These are phyloP conservation scores for Colletotrichum nymphaeae DNA, from an alignment of 2,329 filamentous ascomycete genomes.

Conservation along the genomic window DNA sequence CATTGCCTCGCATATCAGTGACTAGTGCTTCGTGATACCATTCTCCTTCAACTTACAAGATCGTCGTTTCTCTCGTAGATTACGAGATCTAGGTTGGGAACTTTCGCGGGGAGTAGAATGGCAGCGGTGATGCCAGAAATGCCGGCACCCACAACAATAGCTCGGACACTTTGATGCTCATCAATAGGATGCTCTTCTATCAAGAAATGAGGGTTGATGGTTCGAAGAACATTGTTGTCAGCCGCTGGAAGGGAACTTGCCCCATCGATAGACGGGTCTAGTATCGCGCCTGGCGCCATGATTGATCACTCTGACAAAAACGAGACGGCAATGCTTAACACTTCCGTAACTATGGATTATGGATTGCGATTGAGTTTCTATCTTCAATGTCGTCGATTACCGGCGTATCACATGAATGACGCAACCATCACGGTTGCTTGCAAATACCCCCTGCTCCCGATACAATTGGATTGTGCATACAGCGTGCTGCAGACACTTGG, in stretches of 20 bases:
- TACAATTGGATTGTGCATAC: neutral
- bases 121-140: constrained; percentile 73
- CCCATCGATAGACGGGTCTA: neutral
- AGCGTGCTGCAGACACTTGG: neutral
- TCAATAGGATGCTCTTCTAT: constrained; percentile 42
- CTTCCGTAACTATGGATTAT: neutral
- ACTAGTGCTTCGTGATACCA: neutral
- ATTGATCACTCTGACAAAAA: neutral
- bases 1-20: neutral
- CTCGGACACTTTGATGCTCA: constrained; percentile 58
- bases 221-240: neutral
- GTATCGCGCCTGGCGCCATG: neutral
- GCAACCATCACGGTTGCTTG: neutral
- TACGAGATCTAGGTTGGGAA: constrained; percentile 72
- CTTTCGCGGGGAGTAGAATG: constrained; percentile 73
- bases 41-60: constrained; percentile 60
- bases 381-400: neutral
- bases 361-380: neutral
- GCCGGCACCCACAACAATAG: constrained; percentile 73
- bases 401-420: neutral
- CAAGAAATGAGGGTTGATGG: neutral
- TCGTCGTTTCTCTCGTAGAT: constrained; percentile 75
- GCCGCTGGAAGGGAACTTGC: neutral
- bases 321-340: neutral
- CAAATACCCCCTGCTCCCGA: neutral